Evolutionary conservation across 768 basidiomycete genomes (phyloP), one percentile per base, ranked within the genome.

Genomic region (Lactifluus piperatus): DNA sequence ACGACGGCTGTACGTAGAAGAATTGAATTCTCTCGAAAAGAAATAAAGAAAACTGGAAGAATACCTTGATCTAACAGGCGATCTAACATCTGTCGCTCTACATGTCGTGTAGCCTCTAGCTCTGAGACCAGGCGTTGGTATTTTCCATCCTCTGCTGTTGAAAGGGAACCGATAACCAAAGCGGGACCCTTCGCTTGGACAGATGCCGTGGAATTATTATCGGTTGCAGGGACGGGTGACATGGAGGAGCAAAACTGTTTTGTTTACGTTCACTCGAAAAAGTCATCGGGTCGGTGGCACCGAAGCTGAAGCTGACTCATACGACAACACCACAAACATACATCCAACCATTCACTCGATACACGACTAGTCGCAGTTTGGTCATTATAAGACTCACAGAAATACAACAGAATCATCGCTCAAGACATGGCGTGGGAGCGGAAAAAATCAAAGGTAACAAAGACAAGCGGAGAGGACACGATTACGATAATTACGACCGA

Each of bases 71-170:
- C 91, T 16, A 91, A 74, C 61, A 94, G 73, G 60, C 92, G 78
- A 70, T 94, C 91, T 29, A 93, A 73, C 75, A 94, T 82, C 68
- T 91, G 84, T 67, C 80, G 85, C 66, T 94, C 90, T 30, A 91
- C 83, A 34, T 73, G 67, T 62, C 78, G 71, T 18, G 75, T 76
- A 57, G 71, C 71, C 70, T 82, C 80, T 58, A 91, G 73, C 63
- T 77, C 75, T 7, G 81, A 77, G 52, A 91, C 77, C 61, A 90
- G 73, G 1, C 79, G 71, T 70, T 92, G 89, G 68, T 91, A 92
- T 68, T 77, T 79, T 32, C 91, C 92, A 67, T 91, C 82, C 68
- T 82, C 79, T 4, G 91, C 91, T 0, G 90, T 88, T 4, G 79
- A 74, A 20, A 85, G 81, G 8, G 91, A 91, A 56, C 91, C 89